Conservation (phyloP, 2,329 filamentous ascomycete genomes). For the Talaromyces atroroseus region DNA sequence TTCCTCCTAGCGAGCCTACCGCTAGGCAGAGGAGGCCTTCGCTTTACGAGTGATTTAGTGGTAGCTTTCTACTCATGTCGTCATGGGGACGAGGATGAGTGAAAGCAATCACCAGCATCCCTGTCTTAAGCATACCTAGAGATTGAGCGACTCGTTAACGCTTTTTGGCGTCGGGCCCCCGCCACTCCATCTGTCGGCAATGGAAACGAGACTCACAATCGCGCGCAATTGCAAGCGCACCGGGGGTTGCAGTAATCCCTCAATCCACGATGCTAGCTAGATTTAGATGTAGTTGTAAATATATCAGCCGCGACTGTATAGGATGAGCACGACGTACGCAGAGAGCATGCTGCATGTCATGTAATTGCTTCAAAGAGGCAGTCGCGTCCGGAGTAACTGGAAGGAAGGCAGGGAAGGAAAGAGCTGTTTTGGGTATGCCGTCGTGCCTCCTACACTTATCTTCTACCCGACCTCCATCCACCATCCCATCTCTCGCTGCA, state of each 20-base stretch:
- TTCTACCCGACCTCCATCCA: neutral
- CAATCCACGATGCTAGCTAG: neutral
- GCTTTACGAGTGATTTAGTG: neutral
- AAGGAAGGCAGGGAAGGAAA: conserved; percentile 1
- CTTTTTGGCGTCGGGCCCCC: too few species aligned
- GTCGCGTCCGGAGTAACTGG: neutral
- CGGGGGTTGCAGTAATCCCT: neutral
- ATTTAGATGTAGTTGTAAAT: neutral
- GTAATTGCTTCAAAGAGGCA: neutral
- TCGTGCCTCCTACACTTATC: neutral
- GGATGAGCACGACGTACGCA: too few species aligned
- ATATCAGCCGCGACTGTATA: too few species aligned
- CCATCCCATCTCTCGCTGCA: neutral
- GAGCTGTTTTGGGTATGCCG: neutral
- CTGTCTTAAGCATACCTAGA: neutral
- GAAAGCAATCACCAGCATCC: neutral
- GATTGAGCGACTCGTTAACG: neutral
- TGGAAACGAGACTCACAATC: too few species aligned
- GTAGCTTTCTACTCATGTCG: neutral
- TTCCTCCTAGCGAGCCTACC: neutral
- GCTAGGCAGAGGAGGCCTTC: neutral
- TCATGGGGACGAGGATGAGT: neutral
- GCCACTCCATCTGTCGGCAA: too few species aligned
- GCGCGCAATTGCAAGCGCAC: too few species aligned
- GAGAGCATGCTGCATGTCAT: too few species aligned